Evolutionary conservation across 306 rosid species (phyloP), one percentile per base, ranked within the genome.

Genomic region (Ochetophila trinervis): DNA sequence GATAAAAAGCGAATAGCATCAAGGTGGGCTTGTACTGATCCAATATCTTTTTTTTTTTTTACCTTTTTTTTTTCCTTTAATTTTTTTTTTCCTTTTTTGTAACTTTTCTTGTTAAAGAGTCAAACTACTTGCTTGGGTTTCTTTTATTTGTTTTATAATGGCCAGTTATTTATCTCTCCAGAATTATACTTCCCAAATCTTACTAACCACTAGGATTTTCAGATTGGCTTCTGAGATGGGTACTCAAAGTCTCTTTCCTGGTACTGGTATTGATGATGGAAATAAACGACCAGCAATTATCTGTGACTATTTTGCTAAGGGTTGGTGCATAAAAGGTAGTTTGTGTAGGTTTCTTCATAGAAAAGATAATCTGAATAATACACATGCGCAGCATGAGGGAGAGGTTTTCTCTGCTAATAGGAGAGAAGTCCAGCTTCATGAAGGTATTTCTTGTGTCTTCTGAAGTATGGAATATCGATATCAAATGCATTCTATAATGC

Each of bases 301-400:
- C 56, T 93, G 99, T 48, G 89, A 74, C 53, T 90, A 90, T 77
- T 90, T 76, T 63, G 87, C 96, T 30, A 83, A 93, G 73, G 99
- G 99, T 19, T 93, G 99, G 99, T 93, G 99, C 74, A 86, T 90
- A 68, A 83, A 79, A 78, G 97, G 97, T 67, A 75, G 76, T 80
- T 84, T 93, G 18, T 93, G 99, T 83, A 84, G 82, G 78, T 93
- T 93, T 80, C 85, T 86, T 73, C 99, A 90, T 74, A 57, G 80
- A 68, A 86, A 86, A 79, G 90, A 84, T 71, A 52, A 57, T 51
- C 67, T 16, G 53, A 36, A 53, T 35, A 53, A 57, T 63, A 48
- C 70, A 53, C 83, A 66, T 67, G 81, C 74, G 73, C 84, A 68
- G 57, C 77, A 82, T 27, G 86, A 80, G 60, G 86, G 79, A 77